Evolutionary conservation across 352 stramenopile genomes (phyloP).

Genomic region (Globisporangium nunn): DNA sequence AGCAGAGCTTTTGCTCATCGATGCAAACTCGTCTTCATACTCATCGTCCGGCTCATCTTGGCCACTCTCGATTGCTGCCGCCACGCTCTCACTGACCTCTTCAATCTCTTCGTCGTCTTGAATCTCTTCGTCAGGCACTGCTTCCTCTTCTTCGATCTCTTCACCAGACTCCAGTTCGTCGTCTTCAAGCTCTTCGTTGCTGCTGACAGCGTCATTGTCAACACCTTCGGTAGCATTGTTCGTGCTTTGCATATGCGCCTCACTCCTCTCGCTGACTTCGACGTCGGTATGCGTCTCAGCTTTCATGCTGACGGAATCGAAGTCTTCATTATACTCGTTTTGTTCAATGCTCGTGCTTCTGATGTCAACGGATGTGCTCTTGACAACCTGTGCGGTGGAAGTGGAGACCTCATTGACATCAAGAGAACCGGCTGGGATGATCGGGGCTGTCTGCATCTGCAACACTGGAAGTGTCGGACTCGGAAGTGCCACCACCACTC

Average conservation of each 20-base stretch:
- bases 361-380: neutral
- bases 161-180: neutral
- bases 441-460: neutral
- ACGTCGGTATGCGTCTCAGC: neutral
- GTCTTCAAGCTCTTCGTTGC: neutral
- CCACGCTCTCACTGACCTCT: neutral
- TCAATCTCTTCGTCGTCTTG: neutral
- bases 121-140: constrained; percentile 2
- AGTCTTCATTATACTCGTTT: constrained; percentile 35
- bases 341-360: neutral
- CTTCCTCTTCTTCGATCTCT: neutral
- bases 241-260: neutral
- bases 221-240: too few species aligned
- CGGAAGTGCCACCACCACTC: neutral
- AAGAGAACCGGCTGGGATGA: neutral
- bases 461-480: neutral
- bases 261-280: constrained; percentile 1
- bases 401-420: too few species aligned
- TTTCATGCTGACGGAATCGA: constrained; percentile 25
- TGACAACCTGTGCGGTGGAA: neutral
- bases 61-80: neutral
- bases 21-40: constrained; percentile 9
- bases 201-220: neutral
- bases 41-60: neutral
- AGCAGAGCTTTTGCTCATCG: constrained; percentile 3